These are phyloP conservation scores for Penicillium sumatraense DNA, from an alignment of 2,329 filamentous ascomycete genomes.

Conservation along the genomic window DNA sequence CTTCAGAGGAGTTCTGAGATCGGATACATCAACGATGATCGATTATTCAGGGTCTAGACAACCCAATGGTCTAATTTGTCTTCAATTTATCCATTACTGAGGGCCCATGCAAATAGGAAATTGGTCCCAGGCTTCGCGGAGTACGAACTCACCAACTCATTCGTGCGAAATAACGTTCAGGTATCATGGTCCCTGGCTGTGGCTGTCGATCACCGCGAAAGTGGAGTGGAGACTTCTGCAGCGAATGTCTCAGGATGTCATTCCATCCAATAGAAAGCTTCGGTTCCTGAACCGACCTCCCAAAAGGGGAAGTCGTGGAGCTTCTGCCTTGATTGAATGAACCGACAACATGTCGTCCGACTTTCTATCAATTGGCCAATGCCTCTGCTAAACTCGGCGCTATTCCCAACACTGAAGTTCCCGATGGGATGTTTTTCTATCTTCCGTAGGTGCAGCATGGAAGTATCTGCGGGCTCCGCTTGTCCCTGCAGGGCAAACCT, in stretches of 20 bases:
- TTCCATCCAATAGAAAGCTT: conserved; percentile 2
- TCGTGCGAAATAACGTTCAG: not conserved
- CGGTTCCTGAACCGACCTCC: conserved; percentile 6
- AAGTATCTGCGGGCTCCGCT: not conserved
- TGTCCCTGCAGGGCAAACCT: conserved; percentile 4
- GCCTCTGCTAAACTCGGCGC: conserved; percentile 1
- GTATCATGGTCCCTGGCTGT: conserved; percentile 10
- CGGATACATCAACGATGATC: conserved; percentile 1
- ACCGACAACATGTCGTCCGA: not conserved
- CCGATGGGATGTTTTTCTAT: not conserved
- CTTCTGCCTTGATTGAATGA: not conserved
- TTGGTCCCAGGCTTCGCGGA: too few relatives aligned
- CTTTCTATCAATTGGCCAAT: conserved; percentile 5
- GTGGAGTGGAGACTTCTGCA: conserved; percentile 13
- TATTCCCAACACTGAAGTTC: conserved; percentile 8
- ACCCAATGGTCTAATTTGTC: not conserved
- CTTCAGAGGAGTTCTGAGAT: not conserved
- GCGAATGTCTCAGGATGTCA: conserved; percentile 9
- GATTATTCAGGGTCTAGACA: conserved; percentile 2
- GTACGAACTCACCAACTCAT: not conserved
- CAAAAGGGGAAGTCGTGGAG: not conserved
- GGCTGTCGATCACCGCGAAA: conserved; percentile 17
- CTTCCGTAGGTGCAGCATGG: not conserved
- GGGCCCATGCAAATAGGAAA: not conserved
- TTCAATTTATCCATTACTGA: not conserved